Conservation (phyloP, 768 basidiomycete genomes). For the Gloeostereum incarnatum region DNA sequence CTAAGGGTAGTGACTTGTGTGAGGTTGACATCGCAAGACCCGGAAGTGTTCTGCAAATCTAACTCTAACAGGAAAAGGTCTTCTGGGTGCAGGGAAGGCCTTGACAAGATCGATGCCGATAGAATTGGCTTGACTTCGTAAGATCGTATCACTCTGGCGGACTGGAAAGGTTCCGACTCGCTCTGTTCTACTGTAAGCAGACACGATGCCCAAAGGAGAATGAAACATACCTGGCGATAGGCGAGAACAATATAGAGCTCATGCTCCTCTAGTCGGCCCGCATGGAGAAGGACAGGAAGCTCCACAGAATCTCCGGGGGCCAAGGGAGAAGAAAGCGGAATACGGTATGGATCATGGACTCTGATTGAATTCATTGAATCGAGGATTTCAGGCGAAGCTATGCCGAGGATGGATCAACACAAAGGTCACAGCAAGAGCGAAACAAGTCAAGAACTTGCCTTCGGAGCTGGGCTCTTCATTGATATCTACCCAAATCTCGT, state of each 20-base stretch:
- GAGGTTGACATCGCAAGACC: conserved; percentile 32
- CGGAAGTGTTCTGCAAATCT: conserved; percentile 44
- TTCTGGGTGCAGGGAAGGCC: conserved; percentile 40
- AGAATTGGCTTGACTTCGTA: conserved; percentile 58
- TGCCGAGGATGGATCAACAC: conserved; percentile 3
- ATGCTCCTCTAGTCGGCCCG: conserved; percentile 33
- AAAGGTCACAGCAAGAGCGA: not conserved
- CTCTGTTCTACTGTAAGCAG: conserved; percentile 25
- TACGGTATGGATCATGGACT: conserved; percentile 30
- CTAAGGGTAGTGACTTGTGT: conserved; percentile 58
- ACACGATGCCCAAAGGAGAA: not conserved
- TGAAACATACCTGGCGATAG: conserved; percentile 46
- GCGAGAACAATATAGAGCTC: conserved; percentile 56
- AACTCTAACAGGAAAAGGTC: conserved; percentile 44
- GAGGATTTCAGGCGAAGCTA: conserved; percentile 27
- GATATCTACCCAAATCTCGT: conserved; percentile 48
- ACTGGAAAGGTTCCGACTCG: conserved; percentile 42
- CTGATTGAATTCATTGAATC: conserved; percentile 44
- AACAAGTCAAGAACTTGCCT: conserved; percentile 10
- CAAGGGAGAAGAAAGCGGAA: conserved; percentile 27
- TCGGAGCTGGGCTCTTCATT: conserved; percentile 13
- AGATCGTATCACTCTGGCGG: conserved; percentile 39
- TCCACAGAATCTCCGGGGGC: conserved; percentile 39
- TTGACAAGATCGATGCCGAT: conserved; percentile 36
- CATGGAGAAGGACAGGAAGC: conserved; percentile 47